These are phyloP conservation scores for Candida loeiensis DNA, from an alignment of 805 yeast species.

Conservation along the genomic window DNA sequence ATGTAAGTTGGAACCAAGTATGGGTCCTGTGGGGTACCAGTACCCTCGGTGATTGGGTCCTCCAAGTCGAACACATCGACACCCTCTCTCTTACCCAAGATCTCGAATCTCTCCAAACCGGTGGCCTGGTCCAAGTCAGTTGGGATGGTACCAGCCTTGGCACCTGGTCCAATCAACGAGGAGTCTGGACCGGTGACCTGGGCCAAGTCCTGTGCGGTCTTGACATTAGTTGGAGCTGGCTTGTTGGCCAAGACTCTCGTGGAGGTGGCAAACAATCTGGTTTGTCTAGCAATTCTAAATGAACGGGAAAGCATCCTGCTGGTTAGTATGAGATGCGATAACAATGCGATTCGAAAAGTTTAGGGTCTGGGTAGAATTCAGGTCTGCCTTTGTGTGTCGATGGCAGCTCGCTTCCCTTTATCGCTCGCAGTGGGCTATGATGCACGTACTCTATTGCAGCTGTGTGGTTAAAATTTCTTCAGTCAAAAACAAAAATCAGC, in stretches of 20 bases:
- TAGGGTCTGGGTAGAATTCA: too few relatives aligned
- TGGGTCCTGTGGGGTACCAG: slow-evolving; percentile 88
- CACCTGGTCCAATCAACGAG: slow-evolving; percentile 88
- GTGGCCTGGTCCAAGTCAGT: slow-evolving; percentile 95
- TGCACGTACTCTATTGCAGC: slow-evolving; percentile 1
- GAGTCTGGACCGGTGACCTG: slow-evolving; percentile 75
- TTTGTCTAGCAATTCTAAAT: slow-evolving; percentile 32
- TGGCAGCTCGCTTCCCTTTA: neutral
- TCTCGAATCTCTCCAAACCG: slow-evolving; percentile 95
- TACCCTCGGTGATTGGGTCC: slow-evolving; percentile 84
- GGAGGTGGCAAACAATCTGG: slow-evolving; percentile 34
- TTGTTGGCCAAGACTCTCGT: slow-evolving; percentile 28
- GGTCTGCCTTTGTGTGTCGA: neutral
- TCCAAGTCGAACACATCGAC: slow-evolving; percentile 87
- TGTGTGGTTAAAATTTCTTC: slow-evolving; percentile 7
- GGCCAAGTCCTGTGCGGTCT: slow-evolving; percentile 63
- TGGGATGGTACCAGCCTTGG: slow-evolving; percentile 79
- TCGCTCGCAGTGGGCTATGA: neutral
- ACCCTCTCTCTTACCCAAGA: slow-evolving; percentile 93
- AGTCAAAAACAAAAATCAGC: slow-evolving; percentile 8
- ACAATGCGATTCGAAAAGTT: neutral
- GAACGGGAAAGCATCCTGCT: slow-evolving; percentile 34
- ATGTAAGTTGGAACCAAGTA: slow-evolving; percentile 85
- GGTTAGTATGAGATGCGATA: neutral
- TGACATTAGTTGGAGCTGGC: slow-evolving; percentile 35